phyloP scores from a whole-genome alignment of 2,329 filamentous ascomycete species.

The Fusarium nurragi region DNA sequence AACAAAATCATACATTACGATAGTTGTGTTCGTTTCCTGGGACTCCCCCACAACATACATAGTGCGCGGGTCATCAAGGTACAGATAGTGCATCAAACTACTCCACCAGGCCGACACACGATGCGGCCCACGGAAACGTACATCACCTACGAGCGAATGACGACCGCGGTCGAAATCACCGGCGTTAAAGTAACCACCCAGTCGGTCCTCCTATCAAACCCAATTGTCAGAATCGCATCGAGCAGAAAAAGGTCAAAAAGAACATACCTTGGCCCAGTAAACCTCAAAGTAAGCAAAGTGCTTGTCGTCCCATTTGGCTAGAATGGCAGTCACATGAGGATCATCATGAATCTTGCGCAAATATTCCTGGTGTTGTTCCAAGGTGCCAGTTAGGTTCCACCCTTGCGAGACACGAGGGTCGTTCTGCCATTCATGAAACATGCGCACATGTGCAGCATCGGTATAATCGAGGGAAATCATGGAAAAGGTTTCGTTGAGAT shows the following conservation, averaged over 20 bases:
- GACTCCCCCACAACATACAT: conserved; percentile 73
- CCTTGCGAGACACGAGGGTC: conserved; percentile 82
- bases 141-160: conserved; percentile 67
- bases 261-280: conserved; percentile 73
- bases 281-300: conserved; percentile 83
- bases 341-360: conserved; percentile 74
- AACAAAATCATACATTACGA: conserved; percentile 78
- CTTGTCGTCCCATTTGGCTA: conserved; percentile 76
- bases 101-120: conserved; percentile 71
- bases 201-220: conserved; percentile 59
- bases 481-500: conserved; percentile 79
- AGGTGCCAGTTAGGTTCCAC: conserved; percentile 81
- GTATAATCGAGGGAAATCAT: conserved; percentile 78
- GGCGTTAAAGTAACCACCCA: conserved; percentile 65
- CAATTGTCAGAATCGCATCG: neutral
- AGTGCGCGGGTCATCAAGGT: conserved; percentile 69
- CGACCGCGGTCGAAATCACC: conserved; percentile 67
- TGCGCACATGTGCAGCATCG: conserved; percentile 69
- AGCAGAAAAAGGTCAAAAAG: neutral
- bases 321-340: conserved; percentile 74
- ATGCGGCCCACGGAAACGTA: conserved; percentile 68
- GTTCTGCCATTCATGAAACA: conserved; percentile 86
- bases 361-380: conserved; percentile 79
- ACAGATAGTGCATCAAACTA: conserved; percentile 70
- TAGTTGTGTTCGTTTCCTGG: conserved; percentile 73